phyloP scores from a whole-genome alignment of 1,284 basidiomycete species.

The Ustilago bromivora region DNA sequence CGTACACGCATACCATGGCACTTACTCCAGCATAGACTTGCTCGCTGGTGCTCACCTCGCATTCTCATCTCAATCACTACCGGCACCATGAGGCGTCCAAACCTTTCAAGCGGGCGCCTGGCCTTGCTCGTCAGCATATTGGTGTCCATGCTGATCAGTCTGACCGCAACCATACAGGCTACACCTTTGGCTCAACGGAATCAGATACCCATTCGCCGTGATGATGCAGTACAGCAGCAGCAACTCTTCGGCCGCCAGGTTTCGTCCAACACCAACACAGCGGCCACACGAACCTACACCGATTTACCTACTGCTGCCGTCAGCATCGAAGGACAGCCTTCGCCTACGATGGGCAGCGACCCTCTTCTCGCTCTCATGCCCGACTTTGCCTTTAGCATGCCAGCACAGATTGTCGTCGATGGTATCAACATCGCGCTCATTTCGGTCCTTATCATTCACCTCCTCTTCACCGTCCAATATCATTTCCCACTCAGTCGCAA shows the following conservation, averaged over 20 bases:
- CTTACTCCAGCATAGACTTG: conserved; percentile 4
- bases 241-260: conserved; percentile 18
- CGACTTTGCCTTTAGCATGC: conserved; percentile 80
- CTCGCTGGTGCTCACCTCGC: not conserved
- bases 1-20: conserved; percentile 7
- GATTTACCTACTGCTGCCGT: conserved; percentile 46
- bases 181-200: conserved; percentile 2
- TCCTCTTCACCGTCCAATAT: conserved; percentile 94
- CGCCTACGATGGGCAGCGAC: conserved; percentile 44
- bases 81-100: conserved; percentile 16
- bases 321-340: conserved; percentile 54
- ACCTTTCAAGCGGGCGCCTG: not conserved
- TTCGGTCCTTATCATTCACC: conserved; percentile 87
- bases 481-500: conserved; percentile 92
- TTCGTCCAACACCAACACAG: conserved; percentile 9
- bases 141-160: conserved; percentile 21
- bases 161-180: conserved; percentile 8
- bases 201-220: conserved; percentile 5
- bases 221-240: conserved; percentile 6
- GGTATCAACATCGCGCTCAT: conserved; percentile 89
- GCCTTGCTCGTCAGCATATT: conserved; percentile 16
- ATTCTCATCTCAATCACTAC: not conserved
- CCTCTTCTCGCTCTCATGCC: conserved; percentile 60
- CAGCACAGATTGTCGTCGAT: conserved; percentile 87
- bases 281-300: conserved; percentile 23